These are phyloP conservation scores for Teratosphaeriaceae sp. DNA, from an alignment of 2,329 filamentous ascomycete genomes.

Conservation along the genomic window DNA sequence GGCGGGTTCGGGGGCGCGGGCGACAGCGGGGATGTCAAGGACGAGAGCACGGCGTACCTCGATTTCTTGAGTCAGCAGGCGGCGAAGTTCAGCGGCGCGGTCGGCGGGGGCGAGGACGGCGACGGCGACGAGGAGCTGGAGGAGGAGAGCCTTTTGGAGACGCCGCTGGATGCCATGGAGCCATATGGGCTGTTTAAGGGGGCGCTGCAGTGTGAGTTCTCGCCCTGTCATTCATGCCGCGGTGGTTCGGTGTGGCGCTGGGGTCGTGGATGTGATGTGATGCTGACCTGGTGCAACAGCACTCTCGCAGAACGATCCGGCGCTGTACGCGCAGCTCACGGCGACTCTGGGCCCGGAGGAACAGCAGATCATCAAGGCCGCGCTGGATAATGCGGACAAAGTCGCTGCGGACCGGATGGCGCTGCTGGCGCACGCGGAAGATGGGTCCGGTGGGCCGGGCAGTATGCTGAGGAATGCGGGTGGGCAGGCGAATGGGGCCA, in stretches of 20 bases:
- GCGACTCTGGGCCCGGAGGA: conserved; percentile 74
- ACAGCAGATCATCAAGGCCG: conserved; percentile 70
- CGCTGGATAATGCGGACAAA: conserved; percentile 64
- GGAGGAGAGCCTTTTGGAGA: conserved; percentile 87
- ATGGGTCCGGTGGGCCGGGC: conserved; percentile 1
- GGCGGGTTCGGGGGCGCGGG: conserved; percentile 58
- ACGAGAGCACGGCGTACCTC: conserved; percentile 89
- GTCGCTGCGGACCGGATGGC: conserved; percentile 30
- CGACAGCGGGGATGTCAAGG: conserved; percentile 63
- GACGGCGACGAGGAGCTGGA: conserved; percentile 75
- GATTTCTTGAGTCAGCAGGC: conserved; percentile 88
- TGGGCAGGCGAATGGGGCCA: conserved; percentile 10
- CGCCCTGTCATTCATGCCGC: too few species aligned
- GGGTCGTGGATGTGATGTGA: background rate
- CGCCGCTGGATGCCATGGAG: conserved; percentile 90
- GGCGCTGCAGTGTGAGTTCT: conserved; percentile 70
- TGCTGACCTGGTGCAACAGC: conserved; percentile 22
- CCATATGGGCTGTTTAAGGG: conserved; percentile 85
- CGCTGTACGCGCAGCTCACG: conserved; percentile 76
- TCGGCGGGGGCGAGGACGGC: conserved; percentile 59
- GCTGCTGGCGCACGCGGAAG: conserved; percentile 3
- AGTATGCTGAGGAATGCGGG: too few species aligned
- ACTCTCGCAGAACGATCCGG: conserved; percentile 84
- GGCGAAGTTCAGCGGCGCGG: conserved; percentile 45
- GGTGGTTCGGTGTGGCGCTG: too few species aligned